Conservation (phyloP, 2,329 filamentous ascomycete genomes). For the Colletotrichum truncatum region DNA sequence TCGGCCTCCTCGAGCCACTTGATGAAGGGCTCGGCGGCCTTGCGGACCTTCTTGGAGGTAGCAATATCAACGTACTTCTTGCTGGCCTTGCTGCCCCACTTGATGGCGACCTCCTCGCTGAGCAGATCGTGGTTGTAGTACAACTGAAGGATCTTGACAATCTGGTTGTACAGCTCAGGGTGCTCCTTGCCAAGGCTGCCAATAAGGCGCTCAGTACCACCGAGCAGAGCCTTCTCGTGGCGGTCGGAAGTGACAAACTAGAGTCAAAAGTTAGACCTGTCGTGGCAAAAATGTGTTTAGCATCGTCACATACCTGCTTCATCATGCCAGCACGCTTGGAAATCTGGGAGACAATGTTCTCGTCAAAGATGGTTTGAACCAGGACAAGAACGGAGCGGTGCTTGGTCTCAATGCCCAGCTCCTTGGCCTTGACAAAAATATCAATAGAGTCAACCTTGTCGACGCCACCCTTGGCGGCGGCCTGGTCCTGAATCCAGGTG, state of each 20-base stretch:
- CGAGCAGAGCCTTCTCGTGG: slow-evolving; percentile 94
- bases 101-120: slow-evolving; percentile 86
- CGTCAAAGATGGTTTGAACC: slow-evolving; percentile 91
- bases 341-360: slow-evolving; percentile 89
- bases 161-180: slow-evolving; percentile 77
- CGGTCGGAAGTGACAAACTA: slow-evolving; percentile 88
- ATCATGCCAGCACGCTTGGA: slow-evolving; percentile 84
- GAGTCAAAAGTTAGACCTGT: not conserved
- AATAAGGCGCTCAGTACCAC: slow-evolving; percentile 93
- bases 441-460: slow-evolving; percentile 86
- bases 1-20: slow-evolving; percentile 92
- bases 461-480: slow-evolving; percentile 76
- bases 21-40: slow-evolving; percentile 92
- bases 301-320: slow-evolving; percentile 73
- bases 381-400: slow-evolving; percentile 93
- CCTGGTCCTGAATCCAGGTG: slow-evolving; percentile 86
- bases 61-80: slow-evolving; percentile 80
- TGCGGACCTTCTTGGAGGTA: slow-evolving; percentile 46
- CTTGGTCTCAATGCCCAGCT: slow-evolving; percentile 93
- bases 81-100: slow-evolving; percentile 94
- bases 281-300: not conserved
- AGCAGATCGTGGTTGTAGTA: slow-evolving; percentile 93
- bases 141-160: slow-evolving; percentile 87
- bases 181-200: slow-evolving; percentile 76
- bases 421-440: slow-evolving; percentile 96